Evolutionary conservation across 768 basidiomycete genomes (phyloP).

Genomic region (Xerocomellus amylosporus): DNA sequence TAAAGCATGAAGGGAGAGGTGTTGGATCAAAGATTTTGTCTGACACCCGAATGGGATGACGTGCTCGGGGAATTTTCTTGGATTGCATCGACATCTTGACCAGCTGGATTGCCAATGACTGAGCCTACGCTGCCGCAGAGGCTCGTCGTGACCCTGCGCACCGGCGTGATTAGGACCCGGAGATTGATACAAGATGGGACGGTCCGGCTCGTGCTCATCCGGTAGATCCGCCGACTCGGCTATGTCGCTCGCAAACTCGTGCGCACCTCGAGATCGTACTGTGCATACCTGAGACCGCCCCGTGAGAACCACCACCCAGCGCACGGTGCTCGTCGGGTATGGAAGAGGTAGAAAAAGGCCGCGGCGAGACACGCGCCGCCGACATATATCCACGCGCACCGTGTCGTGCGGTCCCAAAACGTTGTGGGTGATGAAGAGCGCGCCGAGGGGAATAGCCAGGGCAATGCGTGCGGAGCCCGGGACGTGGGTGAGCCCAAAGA

Average conservation of each 20-base stretch:
- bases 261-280: background rate
- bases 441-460: too few species aligned
- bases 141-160: background rate
- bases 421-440: too few species aligned
- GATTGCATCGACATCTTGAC: background rate
- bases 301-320: slow-evolving; percentile 39
- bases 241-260: too few species aligned
- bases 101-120: background rate
- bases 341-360: slow-evolving; percentile 80
- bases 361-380: slow-evolving; percentile 91
- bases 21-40: too few species aligned
- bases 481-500: too few species aligned
- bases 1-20: too few species aligned
- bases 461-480: too few species aligned
- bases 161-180: slow-evolving; percentile 1
- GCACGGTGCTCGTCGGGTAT: slow-evolving; percentile 79
- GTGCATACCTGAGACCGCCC: slow-evolving; percentile 58
- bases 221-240: background rate
- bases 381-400: too few species aligned
- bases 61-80: background rate
- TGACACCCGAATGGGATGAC: background rate
- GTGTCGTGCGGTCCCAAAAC: too few species aligned
- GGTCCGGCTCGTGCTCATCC: slow-evolving; percentile 2
- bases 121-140: background rate
- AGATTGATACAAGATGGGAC: too few species aligned